These are phyloP conservation scores for Phlegmacium glaucopus DNA, from an alignment of 768 basidiomycete genomes.

Conservation along the genomic window DNA sequence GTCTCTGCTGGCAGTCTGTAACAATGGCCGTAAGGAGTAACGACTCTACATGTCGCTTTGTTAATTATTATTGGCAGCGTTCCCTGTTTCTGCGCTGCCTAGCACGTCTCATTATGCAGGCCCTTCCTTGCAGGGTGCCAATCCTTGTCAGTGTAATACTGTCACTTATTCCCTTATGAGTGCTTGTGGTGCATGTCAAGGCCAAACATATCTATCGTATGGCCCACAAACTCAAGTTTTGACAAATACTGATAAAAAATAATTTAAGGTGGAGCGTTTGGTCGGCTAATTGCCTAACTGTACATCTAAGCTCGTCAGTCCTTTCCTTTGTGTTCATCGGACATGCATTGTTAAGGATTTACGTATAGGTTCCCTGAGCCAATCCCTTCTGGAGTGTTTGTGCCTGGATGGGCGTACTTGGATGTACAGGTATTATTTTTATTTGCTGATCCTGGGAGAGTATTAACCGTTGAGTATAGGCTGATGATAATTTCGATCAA, in stretches of 20 bases:
- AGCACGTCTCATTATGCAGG: slow-evolving; percentile 34
- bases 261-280: slow-evolving; percentile 47
- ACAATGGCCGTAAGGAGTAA: slow-evolving; percentile 33
- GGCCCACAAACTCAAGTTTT: not conserved
- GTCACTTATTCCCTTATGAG: slow-evolving; percentile 53
- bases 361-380: slow-evolving; percentile 39
- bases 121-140: slow-evolving; percentile 33
- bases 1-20: slow-evolving; percentile 40
- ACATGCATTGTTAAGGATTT: not conserved
- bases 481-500: slow-evolving; percentile 36
- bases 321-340: not conserved
- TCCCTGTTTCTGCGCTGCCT: slow-evolving; percentile 29
- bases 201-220: slow-evolving; percentile 29
- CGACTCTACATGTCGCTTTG: not conserved
- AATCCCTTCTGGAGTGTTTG: slow-evolving; percentile 45
- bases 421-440: slow-evolving; percentile 39
- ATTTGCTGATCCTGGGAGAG: not conserved
- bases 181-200: slow-evolving; percentile 59
- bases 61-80: slow-evolving; percentile 20
- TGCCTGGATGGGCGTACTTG: slow-evolving; percentile 64
- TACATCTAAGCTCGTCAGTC: slow-evolving; percentile 28
- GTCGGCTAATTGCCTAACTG: slow-evolving; percentile 42
- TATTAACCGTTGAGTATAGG: slow-evolving; percentile 17
- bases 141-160: slow-evolving; percentile 51
- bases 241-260: slow-evolving; percentile 5